These are phyloP conservation scores for Glycine tomentella DNA, from an alignment of 306 rosid species.

Conservation along the genomic window DNA sequence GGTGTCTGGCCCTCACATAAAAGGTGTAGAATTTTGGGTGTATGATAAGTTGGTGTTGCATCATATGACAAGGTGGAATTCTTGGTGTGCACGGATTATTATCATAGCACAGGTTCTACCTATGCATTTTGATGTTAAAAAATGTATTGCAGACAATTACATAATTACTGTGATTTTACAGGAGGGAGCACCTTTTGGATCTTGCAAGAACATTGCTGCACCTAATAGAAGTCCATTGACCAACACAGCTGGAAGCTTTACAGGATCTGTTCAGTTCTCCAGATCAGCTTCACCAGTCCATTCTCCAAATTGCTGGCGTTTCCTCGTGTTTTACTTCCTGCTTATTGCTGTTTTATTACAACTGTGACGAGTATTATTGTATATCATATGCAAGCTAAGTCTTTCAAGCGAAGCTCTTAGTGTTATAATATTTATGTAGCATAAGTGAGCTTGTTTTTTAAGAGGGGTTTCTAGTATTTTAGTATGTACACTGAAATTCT, in stretches of 20 bases:
- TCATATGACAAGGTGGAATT: no score
- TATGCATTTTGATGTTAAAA: constrained; percentile 21
- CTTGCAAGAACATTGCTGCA: constrained; percentile 78
- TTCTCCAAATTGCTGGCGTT: constrained; percentile 51
- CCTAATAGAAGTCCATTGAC: constrained; percentile 64
- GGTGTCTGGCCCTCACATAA: background rate
- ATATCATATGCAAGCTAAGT: constrained; percentile 33
- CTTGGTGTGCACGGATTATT: background rate
- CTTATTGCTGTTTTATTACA: constrained; percentile 54
- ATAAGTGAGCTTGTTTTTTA: constrained; percentile 35
- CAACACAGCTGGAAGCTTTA: constrained; percentile 77
- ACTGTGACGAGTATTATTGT: constrained; percentile 42
- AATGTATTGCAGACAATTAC: background rate
- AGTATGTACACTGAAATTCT: constrained; percentile 48
- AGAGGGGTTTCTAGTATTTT: constrained; percentile 42
- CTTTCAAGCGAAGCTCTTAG: constrained; percentile 28
- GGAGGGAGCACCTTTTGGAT: constrained; percentile 87
- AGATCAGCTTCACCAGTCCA: constrained; percentile 61
- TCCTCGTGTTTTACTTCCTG: constrained; percentile 54
- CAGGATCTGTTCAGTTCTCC: constrained; percentile 88
- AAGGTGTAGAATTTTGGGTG: constrained; percentile 11
- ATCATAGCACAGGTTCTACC: background rate
- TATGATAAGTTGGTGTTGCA: no score
- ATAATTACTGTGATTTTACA: constrained; percentile 54
- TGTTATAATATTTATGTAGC: constrained; percentile 43